Conservation (phyloP, 2,329 filamentous ascomycete species). For the Botrytis pseudocinerea region DNA sequence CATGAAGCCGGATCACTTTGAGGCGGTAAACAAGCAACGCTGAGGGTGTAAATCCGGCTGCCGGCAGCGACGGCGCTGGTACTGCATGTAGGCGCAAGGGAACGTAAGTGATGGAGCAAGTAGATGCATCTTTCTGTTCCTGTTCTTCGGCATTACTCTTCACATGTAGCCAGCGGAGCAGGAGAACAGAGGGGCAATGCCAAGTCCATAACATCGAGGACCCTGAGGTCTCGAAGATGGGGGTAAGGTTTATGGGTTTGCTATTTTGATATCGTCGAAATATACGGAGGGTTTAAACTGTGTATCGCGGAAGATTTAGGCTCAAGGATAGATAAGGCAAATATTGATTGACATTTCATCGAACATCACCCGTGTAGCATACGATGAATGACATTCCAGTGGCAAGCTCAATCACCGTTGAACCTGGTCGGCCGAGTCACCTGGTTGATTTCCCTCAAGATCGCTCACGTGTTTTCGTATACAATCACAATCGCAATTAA, state of each 20-base stretch:
- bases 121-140: not conserved
- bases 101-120: no score
- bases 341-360: not conserved
- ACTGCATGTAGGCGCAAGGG: not conserved
- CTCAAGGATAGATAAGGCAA: not conserved
- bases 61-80: not conserved
- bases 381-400: not conserved
- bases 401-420: not conserved
- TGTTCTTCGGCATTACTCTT: not conserved
- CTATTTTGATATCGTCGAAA: not conserved
- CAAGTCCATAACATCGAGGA: not conserved
- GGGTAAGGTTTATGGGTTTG: not conserved
- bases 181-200: not conserved
- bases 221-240: not conserved
- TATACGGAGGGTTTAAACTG: not conserved
- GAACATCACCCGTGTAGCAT: not conserved
- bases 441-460: not conserved
- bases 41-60: not conserved
- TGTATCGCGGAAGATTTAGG: not conserved
- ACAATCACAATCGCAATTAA: not conserved
- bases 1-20: not conserved
- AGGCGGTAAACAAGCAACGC: constrained; percentile 7
- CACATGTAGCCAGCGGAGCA: not conserved
- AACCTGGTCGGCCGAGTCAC: not conserved
- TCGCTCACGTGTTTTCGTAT: not conserved